Conservation (phyloP, 192 early-diverging fungal species). For the Radiomyces spectabilis region DNA sequence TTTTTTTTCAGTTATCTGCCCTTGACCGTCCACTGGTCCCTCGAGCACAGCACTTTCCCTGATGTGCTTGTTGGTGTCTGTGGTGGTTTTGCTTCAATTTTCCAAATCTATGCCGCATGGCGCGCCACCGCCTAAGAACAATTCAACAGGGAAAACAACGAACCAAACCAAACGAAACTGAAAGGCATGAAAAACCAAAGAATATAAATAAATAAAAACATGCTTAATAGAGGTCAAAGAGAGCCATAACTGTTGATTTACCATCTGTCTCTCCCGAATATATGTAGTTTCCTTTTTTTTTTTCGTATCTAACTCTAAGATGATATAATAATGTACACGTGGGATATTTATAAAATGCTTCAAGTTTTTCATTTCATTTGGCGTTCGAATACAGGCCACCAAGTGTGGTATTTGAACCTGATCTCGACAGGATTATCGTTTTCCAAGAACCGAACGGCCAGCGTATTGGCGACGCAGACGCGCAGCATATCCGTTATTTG, state of each 20-base stretch:
- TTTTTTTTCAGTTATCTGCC: conserved; percentile 23
- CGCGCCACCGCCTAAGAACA: conserved; percentile 48
- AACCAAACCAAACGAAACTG: too few species aligned
- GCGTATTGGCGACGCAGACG: conserved; percentile 20
- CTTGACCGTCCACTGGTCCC: conserved; percentile 74
- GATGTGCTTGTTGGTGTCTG: conserved; percentile 88
- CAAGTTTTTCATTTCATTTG: background rate
- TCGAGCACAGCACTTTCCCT: conserved; percentile 80
- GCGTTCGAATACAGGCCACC: conserved; percentile 8
- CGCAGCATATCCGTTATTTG: conserved; percentile 15
- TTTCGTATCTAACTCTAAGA: background rate
- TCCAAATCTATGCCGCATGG: conserved; percentile 81
- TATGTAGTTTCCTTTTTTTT: background rate
- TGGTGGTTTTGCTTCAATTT: conserved; percentile 87
- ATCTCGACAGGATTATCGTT: background rate
- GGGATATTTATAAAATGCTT: background rate
- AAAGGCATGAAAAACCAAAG: too few species aligned
- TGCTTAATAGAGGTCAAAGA: too few species aligned
- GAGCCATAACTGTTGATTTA: too few species aligned
- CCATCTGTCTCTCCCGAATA: background rate
- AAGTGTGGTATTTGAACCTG: conserved; percentile 23
- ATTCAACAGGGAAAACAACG: too few species aligned
- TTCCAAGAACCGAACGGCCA: conserved; percentile 1
- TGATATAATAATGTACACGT: background rate
- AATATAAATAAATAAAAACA: too few species aligned